Percentiles rank a stretch among this genome's conserved stretches.
These are phyloP conservation scores for Diaporthe caulivora DNA, from an alignment of 2,329 filamentous ascomycete genomes.

Conservation along the genomic window DNA sequence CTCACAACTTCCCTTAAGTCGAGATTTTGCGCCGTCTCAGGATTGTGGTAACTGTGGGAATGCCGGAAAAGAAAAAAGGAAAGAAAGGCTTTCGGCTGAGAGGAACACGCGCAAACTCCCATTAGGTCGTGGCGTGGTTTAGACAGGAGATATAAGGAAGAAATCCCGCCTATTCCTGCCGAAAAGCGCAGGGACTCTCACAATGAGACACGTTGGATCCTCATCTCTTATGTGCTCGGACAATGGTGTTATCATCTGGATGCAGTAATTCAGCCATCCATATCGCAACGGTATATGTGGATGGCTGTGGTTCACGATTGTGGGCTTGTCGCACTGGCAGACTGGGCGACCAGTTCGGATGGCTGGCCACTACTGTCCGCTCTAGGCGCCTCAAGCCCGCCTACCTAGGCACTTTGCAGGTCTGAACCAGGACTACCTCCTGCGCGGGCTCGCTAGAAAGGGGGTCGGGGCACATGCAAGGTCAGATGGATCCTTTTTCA, in stretches of 20 bases:
- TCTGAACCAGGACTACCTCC: neutral
- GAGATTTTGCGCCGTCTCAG: conserved; percentile 3
- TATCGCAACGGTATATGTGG: neutral
- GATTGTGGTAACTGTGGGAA: conserved; percentile 22
- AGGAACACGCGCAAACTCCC: neutral
- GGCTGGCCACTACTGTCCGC: neutral
- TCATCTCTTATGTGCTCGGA: neutral
- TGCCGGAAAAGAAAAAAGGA: neutral
- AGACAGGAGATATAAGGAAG: neutral
- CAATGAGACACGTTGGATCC: neutral
- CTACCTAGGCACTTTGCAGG: neutral
- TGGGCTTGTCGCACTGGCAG: neutral
- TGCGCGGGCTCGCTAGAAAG: neutral
- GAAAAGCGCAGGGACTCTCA: neutral
- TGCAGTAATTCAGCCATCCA: too few species aligned
- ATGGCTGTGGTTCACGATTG: neutral
- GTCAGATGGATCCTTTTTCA: neutral
- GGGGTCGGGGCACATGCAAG: neutral
- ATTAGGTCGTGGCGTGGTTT: neutral
- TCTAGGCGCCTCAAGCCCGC: neutral
- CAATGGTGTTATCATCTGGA: neutral
- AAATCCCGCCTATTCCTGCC: neutral
- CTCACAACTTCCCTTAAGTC: neutral
- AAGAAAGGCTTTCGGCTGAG: neutral
- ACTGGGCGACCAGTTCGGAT: neutral